Evolutionary conservation across 2,329 filamentous ascomycete genomes (phyloP).

Genomic region (Diplodia mutila): DNA sequence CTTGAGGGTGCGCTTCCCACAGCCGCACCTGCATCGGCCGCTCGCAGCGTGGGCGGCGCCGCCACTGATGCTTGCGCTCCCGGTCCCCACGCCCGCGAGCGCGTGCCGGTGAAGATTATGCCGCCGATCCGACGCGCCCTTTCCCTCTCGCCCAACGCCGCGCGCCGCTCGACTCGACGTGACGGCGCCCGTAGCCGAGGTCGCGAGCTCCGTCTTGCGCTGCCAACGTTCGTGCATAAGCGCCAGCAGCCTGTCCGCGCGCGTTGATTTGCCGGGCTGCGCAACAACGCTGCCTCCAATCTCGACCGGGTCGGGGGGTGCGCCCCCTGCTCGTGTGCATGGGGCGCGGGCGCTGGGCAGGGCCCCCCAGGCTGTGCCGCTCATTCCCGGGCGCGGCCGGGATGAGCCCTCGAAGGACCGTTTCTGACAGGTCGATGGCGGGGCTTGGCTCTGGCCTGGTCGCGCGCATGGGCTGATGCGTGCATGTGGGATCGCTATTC

Average conservation of each 20-base stretch:
- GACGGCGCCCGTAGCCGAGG: not conserved
- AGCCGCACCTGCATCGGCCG: constrained; percentile 17
- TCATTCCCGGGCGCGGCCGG: constrained; percentile 24
- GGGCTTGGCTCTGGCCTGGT: constrained; percentile 24
- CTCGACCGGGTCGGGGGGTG: constrained; percentile 21
- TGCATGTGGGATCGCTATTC: constrained; percentile 27
- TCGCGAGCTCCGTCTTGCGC: constrained; percentile 1
- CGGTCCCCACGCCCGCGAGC: constrained; percentile 5
- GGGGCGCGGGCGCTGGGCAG: not conserved
- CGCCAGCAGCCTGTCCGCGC: constrained; percentile 7
- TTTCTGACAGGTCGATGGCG: constrained; percentile 28
- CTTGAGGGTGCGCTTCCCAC: constrained; percentile 27
- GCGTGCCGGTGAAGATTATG: constrained; percentile 25
- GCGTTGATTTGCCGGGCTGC: constrained; percentile 24
- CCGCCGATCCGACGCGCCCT: constrained; percentile 24
- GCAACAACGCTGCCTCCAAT: constrained; percentile 18
- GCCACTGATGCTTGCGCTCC: constrained; percentile 20
- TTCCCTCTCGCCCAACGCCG: not conserved
- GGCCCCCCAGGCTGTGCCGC: constrained; percentile 13
- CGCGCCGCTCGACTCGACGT: not conserved
- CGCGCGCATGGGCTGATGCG: constrained; percentile 28
- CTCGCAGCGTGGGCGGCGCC: constrained; percentile 9
- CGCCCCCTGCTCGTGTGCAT: constrained; percentile 24
- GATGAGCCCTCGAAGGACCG: constrained; percentile 23
- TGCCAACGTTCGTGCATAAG: constrained; percentile 26